A percentile compares a stretch with the other conserved stretches of the same genome.
These are phyloP conservation scores for Phyllosticta citribraziliensis DNA, from an alignment of 2,329 filamentous ascomycete species.

Conservation along the genomic window DNA sequence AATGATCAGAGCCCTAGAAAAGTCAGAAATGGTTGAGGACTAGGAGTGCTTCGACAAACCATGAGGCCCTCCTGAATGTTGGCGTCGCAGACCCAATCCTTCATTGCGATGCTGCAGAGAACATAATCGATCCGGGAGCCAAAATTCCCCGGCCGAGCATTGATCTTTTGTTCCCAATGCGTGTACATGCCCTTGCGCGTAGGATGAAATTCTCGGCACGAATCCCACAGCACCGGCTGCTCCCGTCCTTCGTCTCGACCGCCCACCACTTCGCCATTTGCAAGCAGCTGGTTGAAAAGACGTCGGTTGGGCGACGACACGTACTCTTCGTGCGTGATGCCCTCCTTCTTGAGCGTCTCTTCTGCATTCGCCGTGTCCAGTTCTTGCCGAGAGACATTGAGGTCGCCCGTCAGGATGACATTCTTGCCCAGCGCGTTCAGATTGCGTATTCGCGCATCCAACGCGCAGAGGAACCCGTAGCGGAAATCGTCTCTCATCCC, in stretches of 20 bases:
- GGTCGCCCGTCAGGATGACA: slow-evolving; percentile 75
- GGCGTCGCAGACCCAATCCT: slow-evolving; percentile 66
- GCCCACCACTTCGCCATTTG: slow-evolving; percentile 58
- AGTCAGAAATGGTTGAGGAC: not conserved
- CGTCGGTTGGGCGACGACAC: slow-evolving; percentile 61
- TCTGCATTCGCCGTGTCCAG: slow-evolving; percentile 68
- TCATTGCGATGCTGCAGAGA: slow-evolving; percentile 69
- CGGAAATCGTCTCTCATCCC: slow-evolving; percentile 76
- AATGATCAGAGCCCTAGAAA: slow-evolving; percentile 76
- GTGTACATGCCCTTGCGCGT: slow-evolving; percentile 85
- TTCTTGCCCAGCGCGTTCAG: slow-evolving; percentile 70
- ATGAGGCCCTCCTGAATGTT: slow-evolving; percentile 90
- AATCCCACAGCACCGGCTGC: slow-evolving; percentile 66
- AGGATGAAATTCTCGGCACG: slow-evolving; percentile 73
- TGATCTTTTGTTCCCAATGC: slow-evolving; percentile 91
- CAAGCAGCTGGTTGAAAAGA: slow-evolving; percentile 77
- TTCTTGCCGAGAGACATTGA: slow-evolving; percentile 65
- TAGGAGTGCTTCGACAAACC: slow-evolving; percentile 25
- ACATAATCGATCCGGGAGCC: slow-evolving; percentile 92
- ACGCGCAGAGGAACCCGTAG: slow-evolving; percentile 63
- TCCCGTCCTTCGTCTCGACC: slow-evolving; percentile 60
- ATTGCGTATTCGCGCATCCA: slow-evolving; percentile 80
- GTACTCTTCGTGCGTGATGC: slow-evolving; percentile 60
- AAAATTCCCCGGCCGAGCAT: slow-evolving; percentile 90
- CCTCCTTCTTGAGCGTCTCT: slow-evolving; percentile 63